Conservation (phyloP, 208 protist genomes). For the Acanthamoeba culbertsoni region DNA sequence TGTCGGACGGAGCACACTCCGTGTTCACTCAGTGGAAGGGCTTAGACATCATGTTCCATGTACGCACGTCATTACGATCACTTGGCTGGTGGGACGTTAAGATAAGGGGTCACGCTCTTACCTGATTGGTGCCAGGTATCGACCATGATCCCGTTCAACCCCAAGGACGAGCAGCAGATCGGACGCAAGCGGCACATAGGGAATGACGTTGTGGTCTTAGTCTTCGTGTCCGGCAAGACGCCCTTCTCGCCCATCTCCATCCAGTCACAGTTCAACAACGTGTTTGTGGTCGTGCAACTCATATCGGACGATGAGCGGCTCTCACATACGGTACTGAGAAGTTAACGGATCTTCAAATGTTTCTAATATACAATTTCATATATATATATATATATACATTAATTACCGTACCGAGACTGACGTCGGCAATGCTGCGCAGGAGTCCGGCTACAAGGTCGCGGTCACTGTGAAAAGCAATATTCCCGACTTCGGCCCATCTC, state of each 20-base stretch:
- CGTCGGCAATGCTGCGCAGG: neutral
- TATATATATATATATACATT: too few species aligned
- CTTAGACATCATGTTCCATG: conserved; percentile 51
- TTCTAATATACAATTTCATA: too few species aligned
- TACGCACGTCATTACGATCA: too few species aligned
- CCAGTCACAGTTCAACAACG: conserved; percentile 40
- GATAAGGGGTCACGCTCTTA: neutral
- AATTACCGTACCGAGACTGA: too few species aligned
- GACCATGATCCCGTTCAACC: neutral
- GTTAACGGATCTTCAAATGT: neutral
- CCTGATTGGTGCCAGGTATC: neutral
- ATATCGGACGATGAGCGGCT: neutral
- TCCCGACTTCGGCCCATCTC: neutral
- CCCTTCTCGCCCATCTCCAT: conserved; percentile 46
- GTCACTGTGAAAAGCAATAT: conserved; percentile 32
- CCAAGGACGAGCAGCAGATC: conserved; percentile 44
- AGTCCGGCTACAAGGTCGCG: neutral
- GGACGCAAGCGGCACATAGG: conserved; percentile 48
- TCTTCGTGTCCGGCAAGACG: conserved; percentile 29
- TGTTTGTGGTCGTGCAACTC: conserved; percentile 24
- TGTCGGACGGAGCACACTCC: neutral
- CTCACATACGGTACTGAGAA: neutral
- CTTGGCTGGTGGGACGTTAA: too few species aligned
- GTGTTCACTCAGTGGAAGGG: conserved; percentile 45
- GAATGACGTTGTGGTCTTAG: conserved; percentile 19